A percentile compares a stretch with the other conserved stretches of the same genome.
Evolutionary conservation across 345 rosid species (phyloP).

Genomic region (Lepidium aucheri): DNA sequence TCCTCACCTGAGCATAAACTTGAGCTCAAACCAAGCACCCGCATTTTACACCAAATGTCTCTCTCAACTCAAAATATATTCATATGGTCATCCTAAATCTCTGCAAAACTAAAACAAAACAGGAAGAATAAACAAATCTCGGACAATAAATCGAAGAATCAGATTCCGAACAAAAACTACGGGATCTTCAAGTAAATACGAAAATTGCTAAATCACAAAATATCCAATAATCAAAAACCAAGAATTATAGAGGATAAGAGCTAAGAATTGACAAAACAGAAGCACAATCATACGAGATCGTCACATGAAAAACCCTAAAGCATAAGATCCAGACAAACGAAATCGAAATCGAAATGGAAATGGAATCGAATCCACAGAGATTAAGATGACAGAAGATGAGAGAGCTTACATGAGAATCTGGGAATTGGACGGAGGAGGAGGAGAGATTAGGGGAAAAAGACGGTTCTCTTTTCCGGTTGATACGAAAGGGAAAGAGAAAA

Average conservation of each 20-base stretch:
- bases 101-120: not conserved
- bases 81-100: slow-evolving; percentile 2
- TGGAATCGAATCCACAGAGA: not conserved
- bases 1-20: slow-evolving; percentile 41
- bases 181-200: not conserved
- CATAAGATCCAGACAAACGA: not conserved
- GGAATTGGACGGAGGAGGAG: not conserved
- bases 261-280: not conserved
- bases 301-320: not conserved
- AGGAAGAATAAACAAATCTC: not conserved
- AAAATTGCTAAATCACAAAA: not conserved
- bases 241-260: not conserved
- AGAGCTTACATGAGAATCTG: slow-evolving; percentile 19
- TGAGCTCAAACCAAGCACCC: slow-evolving; percentile 60
- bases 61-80: slow-evolving; percentile 2
- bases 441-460: not conserved
- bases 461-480: not conserved
- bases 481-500: not conserved
- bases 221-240: not conserved
- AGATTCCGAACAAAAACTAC: not conserved
- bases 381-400: slow-evolving; percentile 5
- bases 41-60: slow-evolving; percentile 36
- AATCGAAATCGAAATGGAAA: not conserved
- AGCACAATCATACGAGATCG: not conserved
- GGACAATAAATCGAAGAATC: not conserved